Evolutionary conservation across 345 rosid genomes (phyloP), one percentile per base, ranked within the genome.

Genomic region (Erucastrum elatum): DNA sequence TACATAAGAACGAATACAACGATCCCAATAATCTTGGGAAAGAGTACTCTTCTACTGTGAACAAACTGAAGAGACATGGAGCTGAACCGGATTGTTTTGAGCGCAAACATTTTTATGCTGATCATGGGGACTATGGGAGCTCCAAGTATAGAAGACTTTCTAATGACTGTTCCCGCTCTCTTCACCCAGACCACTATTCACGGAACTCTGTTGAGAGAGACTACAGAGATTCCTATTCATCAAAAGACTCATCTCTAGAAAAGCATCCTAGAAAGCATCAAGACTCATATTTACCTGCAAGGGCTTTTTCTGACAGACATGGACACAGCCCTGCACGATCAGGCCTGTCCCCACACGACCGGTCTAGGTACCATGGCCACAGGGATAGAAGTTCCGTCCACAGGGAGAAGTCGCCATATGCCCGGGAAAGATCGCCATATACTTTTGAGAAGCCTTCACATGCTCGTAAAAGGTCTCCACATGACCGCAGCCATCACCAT

Each of bases 91-190:
- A 89, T 79, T 59, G 84, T 76, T 79, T 64, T 84, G 98, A 91
- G 58, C 92, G 88, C 69, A 93, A 89, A 78, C 83, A 85, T 81
- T 81, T 82, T 64, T 81, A 81, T 62, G 49, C 33, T 66, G 96
- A 89, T 72, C 84, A 84, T 80, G 85, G 85, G 56, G 97, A 89
- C 78, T 84, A 87, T 77, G 81, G 86, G 17, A 83, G 85, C 84
- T 78, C 89, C 13, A 93, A 95, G 85, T 87, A 87, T 85, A 83
- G 99, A 84, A 91, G 87, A 82, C 79, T 91, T 71, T 86, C 90
- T 39, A 95, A 91, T 82, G 98, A 96, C 62, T 80, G 75, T 77
- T 21, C 80, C 39, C 94, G 96, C 12, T 51, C 83, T 53, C 75
- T 85, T 55, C 88, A 87, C 75, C 58, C 88, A 3, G 99, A 90